Conservation (phyloP, 2,329 filamentous ascomycete genomes). For the Rhynchosporium graminicola region DNA sequence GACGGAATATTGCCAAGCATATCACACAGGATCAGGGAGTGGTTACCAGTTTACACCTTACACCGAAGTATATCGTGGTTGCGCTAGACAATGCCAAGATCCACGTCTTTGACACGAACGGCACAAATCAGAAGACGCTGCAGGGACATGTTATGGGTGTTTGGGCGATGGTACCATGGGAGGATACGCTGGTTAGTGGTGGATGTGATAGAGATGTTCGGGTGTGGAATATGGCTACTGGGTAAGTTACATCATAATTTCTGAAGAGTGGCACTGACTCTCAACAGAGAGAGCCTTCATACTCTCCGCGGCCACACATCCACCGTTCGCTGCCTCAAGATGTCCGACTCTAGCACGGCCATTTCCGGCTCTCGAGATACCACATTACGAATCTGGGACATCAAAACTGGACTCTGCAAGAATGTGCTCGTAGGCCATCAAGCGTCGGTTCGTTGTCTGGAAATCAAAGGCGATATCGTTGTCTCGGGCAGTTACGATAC, state of each 20-base stretch:
- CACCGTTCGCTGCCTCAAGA: slow-evolving; percentile 94
- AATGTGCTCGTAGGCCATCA: slow-evolving; percentile 94
- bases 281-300: slow-evolving; percentile 67
- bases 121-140: slow-evolving; percentile 82
- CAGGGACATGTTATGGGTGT: slow-evolving; percentile 98
- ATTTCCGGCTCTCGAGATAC: slow-evolving; percentile 97
- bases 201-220: slow-evolving; percentile 95
- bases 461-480: slow-evolving; percentile 93
- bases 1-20: slow-evolving; percentile 78
- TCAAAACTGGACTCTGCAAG: slow-evolving; percentile 81
- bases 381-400: slow-evolving; percentile 92
- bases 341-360: slow-evolving; percentile 90
- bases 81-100: slow-evolving; percentile 98
- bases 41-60: slow-evolving; percentile 92
- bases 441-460: slow-evolving; percentile 90
- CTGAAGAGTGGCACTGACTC: slow-evolving; percentile 35
- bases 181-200: slow-evolving; percentile 90
- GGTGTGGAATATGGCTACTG: slow-evolving; percentile 94
- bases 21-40: slow-evolving; percentile 97
- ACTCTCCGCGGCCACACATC: slow-evolving; percentile 93
- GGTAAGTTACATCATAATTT: slow-evolving; percentile 57
- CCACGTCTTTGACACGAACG: slow-evolving; percentile 93
- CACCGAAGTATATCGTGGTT: slow-evolving; percentile 94
- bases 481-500: slow-evolving; percentile 99
- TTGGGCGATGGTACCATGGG: slow-evolving; percentile 99